phyloP scores from a whole-genome alignment of 148 eudicot species.

The Persicaria maculosa region DNA sequence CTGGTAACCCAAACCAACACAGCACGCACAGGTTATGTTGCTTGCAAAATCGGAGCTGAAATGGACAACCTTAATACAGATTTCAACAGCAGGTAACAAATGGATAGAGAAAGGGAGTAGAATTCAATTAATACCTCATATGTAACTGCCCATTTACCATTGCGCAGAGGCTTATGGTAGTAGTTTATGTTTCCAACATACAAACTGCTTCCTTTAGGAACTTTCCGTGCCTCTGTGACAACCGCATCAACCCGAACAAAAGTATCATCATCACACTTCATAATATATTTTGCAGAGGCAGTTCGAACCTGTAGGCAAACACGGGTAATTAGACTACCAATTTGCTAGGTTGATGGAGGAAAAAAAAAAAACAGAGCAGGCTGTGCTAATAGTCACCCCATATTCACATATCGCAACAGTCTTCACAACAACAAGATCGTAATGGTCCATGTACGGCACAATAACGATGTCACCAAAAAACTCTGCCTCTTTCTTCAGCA shows the following conservation, averaged over 20 bases:
- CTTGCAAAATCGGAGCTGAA: background rate
- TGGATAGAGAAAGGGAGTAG: background rate
- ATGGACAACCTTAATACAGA: background rate
- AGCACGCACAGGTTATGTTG: background rate
- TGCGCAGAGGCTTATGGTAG: constrained; percentile 67
- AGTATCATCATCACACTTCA: constrained; percentile 95
- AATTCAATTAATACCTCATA: constrained; percentile 43
- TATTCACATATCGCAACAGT: constrained; percentile 82
- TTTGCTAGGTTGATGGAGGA: background rate
- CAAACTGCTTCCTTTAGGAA: constrained; percentile 37
- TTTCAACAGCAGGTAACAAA: background rate
- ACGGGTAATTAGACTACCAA: background rate
- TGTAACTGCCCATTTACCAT: constrained; percentile 91
- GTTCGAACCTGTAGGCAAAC: constrained; percentile 42
- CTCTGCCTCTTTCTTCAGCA: constrained; percentile 73
- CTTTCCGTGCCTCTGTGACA: constrained; percentile 44
- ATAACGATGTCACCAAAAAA: constrained; percentile 75
- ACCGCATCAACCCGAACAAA: constrained; percentile 86
- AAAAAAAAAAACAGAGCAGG: background rate
- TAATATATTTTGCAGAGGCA: constrained; percentile 54
- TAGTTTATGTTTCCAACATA: constrained; percentile 79
- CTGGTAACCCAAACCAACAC: background rate
- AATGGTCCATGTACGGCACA: constrained; percentile 78
- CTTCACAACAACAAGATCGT: constrained; percentile 91
- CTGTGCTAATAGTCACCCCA: constrained; percentile 44